Conservation (phyloP, 352 stramenopile species). For the Globisporangium spiculum region DNA sequence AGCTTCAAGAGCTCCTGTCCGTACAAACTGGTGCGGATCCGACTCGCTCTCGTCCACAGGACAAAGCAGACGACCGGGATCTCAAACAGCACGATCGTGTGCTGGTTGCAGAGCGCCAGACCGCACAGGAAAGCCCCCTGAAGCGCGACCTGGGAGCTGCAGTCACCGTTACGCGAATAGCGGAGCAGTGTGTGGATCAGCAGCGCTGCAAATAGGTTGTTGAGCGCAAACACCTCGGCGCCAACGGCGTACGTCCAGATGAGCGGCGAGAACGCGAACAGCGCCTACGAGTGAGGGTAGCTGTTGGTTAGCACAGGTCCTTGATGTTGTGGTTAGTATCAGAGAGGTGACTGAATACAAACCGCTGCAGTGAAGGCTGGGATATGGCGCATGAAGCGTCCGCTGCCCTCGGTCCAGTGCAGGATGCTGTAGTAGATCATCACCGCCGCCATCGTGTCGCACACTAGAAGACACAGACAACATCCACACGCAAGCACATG, state of each 20-base stretch:
- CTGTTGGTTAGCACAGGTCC: neutral
- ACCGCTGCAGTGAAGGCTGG: constrained; percentile 56
- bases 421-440: constrained; percentile 61
- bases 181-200: constrained; percentile 70
- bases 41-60: constrained; percentile 38
- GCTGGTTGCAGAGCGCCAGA: constrained; percentile 94
- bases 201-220: constrained; percentile 89
- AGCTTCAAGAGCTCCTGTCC: constrained; percentile 41
- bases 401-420: constrained; percentile 30
- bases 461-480: constrained; percentile 29
- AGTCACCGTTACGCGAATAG: constrained; percentile 28
- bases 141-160: constrained; percentile 19
- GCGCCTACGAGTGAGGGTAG: constrained; percentile 25
- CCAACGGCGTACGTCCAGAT: constrained; percentile 94
- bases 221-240: constrained; percentile 96
- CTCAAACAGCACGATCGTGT: constrained; percentile 94
- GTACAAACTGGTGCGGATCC: constrained; percentile 21
- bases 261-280: constrained; percentile 92
- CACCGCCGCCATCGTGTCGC: constrained; percentile 44
- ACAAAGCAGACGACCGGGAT: constrained; percentile 84
- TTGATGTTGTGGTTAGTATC: neutral
- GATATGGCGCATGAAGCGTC: constrained; percentile 18
- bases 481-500: neutral
- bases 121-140: constrained; percentile 88
- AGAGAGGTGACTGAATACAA: constrained; percentile 9